A percentile compares a stretch with the other conserved stretches of the same genome.
phyloP scores from a whole-genome alignment of 2,329 filamentous ascomycete species.

The Colletotrichum nymphaeae region DNA sequence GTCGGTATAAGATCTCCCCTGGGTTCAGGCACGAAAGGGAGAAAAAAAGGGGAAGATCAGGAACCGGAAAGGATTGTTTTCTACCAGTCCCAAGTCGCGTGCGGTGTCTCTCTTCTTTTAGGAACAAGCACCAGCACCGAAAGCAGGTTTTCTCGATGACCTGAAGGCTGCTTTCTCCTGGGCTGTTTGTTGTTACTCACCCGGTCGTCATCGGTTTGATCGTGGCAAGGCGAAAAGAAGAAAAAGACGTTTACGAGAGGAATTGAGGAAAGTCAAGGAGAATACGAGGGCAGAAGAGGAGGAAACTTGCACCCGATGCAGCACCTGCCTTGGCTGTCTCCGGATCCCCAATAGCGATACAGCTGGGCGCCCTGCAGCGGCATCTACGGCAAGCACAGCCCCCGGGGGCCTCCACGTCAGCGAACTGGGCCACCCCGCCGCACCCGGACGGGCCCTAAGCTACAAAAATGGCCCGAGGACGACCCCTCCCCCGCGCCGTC shows the following conservation, averaged over 20 bases:
- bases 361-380: constrained; percentile 23
- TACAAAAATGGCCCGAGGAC: constrained; percentile 3
- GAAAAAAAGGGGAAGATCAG: not conserved
- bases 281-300: not conserved
- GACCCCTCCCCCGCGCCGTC: constrained; percentile 18
- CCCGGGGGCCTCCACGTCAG: constrained; percentile 23
- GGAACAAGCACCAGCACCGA: not conserved
- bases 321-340: constrained; percentile 11
- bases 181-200: no score
- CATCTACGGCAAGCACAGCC: constrained; percentile 25
- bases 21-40: not conserved
- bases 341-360: constrained; percentile 19
- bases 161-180: not conserved
- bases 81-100: not conserved
- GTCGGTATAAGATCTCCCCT: not conserved
- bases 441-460: not conserved
- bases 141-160: not conserved
- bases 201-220: not conserved
- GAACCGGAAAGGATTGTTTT: not conserved
- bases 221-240: not conserved
- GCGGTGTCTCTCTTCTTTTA: not conserved
- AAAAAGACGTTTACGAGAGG: not conserved
- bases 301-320: constrained; percentile 13
- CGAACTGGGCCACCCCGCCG: constrained; percentile 5
- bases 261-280: not conserved